Evolutionary conservation across 441 rosid species (phyloP).

Genomic region (Populus hybrid): DNA sequence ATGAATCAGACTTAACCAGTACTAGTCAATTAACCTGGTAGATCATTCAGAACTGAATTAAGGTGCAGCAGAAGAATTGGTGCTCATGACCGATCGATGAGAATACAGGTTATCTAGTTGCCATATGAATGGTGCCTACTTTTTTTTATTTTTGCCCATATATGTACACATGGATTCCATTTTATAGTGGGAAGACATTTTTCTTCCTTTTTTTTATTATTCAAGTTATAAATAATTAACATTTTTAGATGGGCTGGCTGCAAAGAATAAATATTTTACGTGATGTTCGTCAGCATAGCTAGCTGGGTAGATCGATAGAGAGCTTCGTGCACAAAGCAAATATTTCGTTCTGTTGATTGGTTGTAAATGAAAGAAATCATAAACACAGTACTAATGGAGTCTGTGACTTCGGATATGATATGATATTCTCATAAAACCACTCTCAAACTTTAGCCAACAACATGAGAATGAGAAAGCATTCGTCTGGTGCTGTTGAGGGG

Average conservation of each 20-base stretch:
- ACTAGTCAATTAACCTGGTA: not conserved
- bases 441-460: constrained; percentile 1
- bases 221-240: not conserved
- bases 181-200: constrained; percentile 18
- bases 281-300: constrained; percentile 11
- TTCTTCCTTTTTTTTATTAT: not conserved
- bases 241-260: constrained; percentile 16
- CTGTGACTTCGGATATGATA: not conserved
- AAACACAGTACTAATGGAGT: not conserved
- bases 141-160: constrained; percentile 12
- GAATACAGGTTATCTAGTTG: not conserved
- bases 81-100: not conserved
- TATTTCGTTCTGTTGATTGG: constrained; percentile 4
- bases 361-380: constrained; percentile 19
- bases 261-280: constrained; percentile 13
- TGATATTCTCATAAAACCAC: not conserved
- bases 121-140: not conserved
- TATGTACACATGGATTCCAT: constrained; percentile 27
- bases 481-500: not conserved
- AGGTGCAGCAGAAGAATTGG: not conserved
- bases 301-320: not conserved
- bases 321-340: too few species aligned
- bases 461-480: constrained; percentile 8
- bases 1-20: not conserved
- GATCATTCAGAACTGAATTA: not conserved